These are phyloP conservation scores for Podospora sp. DNA, from an alignment of 495 filamentous ascomycete genomes.

Conservation along the genomic window DNA sequence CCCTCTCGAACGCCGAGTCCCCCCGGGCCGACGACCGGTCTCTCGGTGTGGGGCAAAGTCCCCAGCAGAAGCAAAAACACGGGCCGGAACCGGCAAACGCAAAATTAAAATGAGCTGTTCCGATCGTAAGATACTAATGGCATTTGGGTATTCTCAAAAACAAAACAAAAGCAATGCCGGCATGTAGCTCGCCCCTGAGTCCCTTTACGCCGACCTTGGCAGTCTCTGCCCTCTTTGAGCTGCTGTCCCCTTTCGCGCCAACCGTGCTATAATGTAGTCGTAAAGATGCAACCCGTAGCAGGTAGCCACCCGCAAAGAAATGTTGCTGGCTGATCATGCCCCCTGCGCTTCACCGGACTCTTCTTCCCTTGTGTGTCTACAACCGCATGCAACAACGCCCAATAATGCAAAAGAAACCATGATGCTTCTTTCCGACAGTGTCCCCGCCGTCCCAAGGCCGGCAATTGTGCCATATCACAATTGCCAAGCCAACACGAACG, in stretches of 20 bases:
- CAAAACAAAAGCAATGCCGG: neutral
- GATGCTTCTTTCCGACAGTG: neutral
- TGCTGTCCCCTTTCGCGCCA: neutral
- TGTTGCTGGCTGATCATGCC: neutral
- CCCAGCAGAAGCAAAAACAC: neutral
- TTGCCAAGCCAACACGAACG: neutral
- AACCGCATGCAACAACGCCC: neutral
- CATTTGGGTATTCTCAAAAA: neutral
- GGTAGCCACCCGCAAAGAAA: neutral
- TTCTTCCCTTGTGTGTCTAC: neutral
- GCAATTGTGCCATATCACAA: neutral
- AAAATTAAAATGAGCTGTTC: neutral
- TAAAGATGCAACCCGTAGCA: neutral
- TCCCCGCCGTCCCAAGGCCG: neutral
- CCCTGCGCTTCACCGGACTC: too few species aligned
- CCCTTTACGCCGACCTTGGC: neutral
- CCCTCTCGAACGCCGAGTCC: neutral
- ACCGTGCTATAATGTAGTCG: neutral
- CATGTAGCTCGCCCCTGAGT: neutral
- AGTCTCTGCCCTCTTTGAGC: neutral
- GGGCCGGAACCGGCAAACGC: neutral
- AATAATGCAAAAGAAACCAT: neutral
- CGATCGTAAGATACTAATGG: neutral
- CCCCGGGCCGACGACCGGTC: neutral
- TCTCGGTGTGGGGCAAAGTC: neutral